phyloP scores from a whole-genome alignment of 805 yeast species.

The Pichia rugopelliculosa region DNA sequence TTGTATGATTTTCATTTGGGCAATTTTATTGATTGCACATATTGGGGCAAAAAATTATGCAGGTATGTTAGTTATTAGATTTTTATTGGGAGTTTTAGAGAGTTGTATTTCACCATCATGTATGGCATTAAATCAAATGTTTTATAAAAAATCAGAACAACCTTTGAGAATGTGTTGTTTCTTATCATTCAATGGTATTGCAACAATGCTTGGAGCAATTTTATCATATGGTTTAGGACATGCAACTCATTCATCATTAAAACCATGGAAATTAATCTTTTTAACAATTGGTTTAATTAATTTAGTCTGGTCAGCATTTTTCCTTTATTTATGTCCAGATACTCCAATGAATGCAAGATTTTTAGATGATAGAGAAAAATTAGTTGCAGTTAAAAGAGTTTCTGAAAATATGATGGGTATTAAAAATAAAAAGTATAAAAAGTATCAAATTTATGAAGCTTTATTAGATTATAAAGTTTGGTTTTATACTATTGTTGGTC shows the following conservation, averaged over 20 bases:
- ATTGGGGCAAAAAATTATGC: constrained; percentile 20
- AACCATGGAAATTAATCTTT: constrained; percentile 6
- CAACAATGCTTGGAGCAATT: constrained; percentile 7
- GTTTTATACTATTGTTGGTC: neutral
- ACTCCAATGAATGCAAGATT: constrained; percentile 4
- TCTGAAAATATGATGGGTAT: constrained; percentile 30
- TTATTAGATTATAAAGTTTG: constrained; percentile 31
- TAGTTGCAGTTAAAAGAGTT: constrained; percentile 18
- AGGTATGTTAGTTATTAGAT: constrained; percentile 37
- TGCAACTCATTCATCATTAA: neutral
- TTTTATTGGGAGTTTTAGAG: constrained; percentile 38
- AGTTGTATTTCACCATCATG: constrained; percentile 16
- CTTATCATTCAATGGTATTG: constrained; percentile 14
- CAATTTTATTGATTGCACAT: constrained; percentile 45
- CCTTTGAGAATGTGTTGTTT: neutral
- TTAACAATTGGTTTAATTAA: constrained; percentile 28
- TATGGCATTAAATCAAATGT: neutral
- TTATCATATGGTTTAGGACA: neutral
- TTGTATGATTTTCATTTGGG: constrained; percentile 53
- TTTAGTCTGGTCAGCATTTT: constrained; percentile 20
- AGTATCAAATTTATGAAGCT: constrained; percentile 49
- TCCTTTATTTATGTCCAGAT: constrained; percentile 1
- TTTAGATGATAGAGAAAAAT: neutral
- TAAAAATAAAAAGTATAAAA: constrained; percentile 29
- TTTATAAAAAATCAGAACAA: neutral